A percentile compares a stretch with the other conserved stretches of the same genome.
phyloP scores from a whole-genome alignment of 2,329 filamentous ascomycete genomes.

The Fusarium sp. region DNA sequence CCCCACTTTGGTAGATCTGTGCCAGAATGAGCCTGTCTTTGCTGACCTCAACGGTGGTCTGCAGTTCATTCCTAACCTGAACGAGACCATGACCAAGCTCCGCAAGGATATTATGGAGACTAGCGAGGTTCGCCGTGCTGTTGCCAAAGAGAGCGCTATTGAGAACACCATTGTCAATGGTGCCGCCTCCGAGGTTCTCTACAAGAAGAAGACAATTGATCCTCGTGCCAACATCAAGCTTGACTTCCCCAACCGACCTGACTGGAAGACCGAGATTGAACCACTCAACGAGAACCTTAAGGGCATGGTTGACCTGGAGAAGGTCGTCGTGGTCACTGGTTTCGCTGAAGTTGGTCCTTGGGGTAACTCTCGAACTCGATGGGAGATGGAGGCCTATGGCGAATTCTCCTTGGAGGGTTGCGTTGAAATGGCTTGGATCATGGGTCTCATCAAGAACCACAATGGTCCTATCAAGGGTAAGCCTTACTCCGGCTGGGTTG shows the following conservation, averaged over 20 bases:
- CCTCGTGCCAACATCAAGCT: conserved; percentile 98
- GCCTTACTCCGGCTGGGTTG: conserved; percentile 96
- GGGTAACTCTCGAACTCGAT: conserved; percentile 97
- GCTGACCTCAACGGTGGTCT: conserved; percentile 97
- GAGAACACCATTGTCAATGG: conserved; percentile 99
- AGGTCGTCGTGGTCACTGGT: conserved; percentile 96
- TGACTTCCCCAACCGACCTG: conserved; percentile 87
- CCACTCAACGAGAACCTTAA: conserved; percentile 89
- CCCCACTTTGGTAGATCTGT: conserved; percentile 91
- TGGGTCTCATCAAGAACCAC: conserved; percentile 99
- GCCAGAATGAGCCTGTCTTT: conserved; percentile 94
- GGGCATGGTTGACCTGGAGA: conserved; percentile 98
- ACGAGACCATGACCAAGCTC: conserved; percentile 91
- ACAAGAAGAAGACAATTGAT: conserved; percentile 93
- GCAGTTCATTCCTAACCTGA: conserved; percentile 96
- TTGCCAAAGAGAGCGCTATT: conserved; percentile 93
- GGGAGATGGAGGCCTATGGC: conserved; percentile 99
- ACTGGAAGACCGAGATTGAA: conserved; percentile 91
- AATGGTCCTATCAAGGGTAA: conserved; percentile 96
- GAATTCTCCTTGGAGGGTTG: conserved; percentile 98
- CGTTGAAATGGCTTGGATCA: conserved; percentile 99
- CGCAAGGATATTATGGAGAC: conserved; percentile 96
- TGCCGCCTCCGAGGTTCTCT: conserved; percentile 88
- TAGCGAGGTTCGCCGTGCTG: conserved; percentile 90
- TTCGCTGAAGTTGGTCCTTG: conserved; percentile 96